Conservation (phyloP, 2,329 filamentous ascomycete species). For the Sporothrix dimorphospora region DNA sequence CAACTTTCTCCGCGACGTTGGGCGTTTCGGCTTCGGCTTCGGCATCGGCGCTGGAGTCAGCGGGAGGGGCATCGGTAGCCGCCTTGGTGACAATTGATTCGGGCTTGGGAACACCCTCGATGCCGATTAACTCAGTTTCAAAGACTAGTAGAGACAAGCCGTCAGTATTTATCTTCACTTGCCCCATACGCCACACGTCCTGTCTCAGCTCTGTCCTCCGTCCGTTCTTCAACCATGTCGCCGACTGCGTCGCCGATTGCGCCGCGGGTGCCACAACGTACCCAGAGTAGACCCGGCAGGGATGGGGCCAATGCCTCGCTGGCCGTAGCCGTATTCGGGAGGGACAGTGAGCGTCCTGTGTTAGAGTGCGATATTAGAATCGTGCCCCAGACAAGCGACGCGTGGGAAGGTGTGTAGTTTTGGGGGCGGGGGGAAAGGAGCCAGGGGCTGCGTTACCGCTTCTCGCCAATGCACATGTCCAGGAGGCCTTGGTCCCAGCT, state of each 20-base stretch:
- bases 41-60: conserved; percentile 39
- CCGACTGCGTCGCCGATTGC: background rate
- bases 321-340: conserved; percentile 82
- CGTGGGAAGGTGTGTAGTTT: conserved; percentile 28
- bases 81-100: conserved; percentile 51
- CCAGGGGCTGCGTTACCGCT: conserved; percentile 61
- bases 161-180: background rate
- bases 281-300: conserved; percentile 77
- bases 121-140: conserved; percentile 78
- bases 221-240: background rate
- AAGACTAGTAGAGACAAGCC: conserved; percentile 51
- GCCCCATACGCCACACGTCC: background rate
- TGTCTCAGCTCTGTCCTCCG: background rate
- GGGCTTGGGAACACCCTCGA: conserved; percentile 68
- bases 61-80: conserved; percentile 38
- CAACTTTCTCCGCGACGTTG: conserved; percentile 54
- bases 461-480: conserved; percentile 96
- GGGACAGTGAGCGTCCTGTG: conserved; percentile 80
- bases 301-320: conserved; percentile 76
- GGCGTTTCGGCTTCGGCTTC: conserved; percentile 51
- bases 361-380: background rate
- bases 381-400: background rate
- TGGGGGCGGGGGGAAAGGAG: no score
- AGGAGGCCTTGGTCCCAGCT: conserved; percentile 89
- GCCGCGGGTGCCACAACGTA: conserved; percentile 44